phyloP scores from a whole-genome alignment of 2,329 filamentous ascomycete genomes.

The Ophiocordyceps camponoti-floridani region DNA sequence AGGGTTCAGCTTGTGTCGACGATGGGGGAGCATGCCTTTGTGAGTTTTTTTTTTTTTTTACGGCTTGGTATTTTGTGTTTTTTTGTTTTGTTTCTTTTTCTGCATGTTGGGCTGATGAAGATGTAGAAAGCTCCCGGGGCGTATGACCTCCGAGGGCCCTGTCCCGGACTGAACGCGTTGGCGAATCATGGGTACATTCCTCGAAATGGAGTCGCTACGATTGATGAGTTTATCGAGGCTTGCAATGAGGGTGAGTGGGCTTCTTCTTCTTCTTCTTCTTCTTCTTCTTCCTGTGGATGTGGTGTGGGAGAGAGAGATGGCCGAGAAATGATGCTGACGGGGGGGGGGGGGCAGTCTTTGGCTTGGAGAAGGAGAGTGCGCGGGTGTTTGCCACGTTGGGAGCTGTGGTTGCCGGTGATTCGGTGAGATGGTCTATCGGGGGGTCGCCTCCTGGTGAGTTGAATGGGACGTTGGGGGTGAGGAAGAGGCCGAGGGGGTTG shows the following conservation, averaged over 20 bases:
- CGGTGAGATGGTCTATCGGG: conserved; percentile 3
- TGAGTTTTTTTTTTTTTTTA: too few species aligned
- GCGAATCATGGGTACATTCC: conserved; percentile 16
- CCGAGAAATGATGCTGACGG: too few species aligned
- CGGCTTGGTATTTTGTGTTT: too few species aligned
- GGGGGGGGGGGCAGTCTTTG: too few species aligned
- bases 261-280: neutral
- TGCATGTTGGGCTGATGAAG: neutral
- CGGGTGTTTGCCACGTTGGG: neutral
- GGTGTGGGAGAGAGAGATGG: too few species aligned
- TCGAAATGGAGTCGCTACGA: conserved; percentile 9
- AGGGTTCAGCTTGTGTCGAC: neutral
- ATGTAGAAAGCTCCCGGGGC: neutral
- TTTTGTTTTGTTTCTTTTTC: too few species aligned
- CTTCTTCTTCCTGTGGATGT: neutral
- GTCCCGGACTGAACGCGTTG: conserved; percentile 14
- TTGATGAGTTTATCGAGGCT: neutral
- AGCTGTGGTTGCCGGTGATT: conserved; percentile 2
- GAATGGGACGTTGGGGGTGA: neutral
- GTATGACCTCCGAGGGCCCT: conserved; percentile 4
- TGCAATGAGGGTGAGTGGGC: neutral
- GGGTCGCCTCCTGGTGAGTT: neutral
- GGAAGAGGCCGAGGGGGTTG: neutral
- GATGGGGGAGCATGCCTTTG: neutral
- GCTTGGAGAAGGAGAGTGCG: neutral